Conservation (phyloP, 371 early-diverging fungal species). For the Mucor irregularis region DNA sequence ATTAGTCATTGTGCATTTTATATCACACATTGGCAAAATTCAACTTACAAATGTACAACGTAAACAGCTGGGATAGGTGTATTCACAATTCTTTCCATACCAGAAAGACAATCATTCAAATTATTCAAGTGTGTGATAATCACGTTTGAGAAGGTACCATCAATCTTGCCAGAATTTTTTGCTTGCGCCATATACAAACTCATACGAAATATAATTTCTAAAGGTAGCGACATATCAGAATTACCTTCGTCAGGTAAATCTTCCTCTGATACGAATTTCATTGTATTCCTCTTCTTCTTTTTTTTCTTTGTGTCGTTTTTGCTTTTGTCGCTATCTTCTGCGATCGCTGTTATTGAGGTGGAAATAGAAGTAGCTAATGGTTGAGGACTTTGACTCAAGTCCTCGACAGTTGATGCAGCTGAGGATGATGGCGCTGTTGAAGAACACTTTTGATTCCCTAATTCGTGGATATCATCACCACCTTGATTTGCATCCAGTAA, state of each 20-base stretch:
- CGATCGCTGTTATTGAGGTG: too few species aligned
- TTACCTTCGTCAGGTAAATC: constrained; percentile 42
- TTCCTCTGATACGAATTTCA: constrained; percentile 34
- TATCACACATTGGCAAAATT: not conserved
- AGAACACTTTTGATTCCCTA: constrained; percentile 12
- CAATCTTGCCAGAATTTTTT: constrained; percentile 45
- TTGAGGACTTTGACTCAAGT: not conserved
- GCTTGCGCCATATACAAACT: constrained; percentile 55
- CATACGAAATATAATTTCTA: constrained; percentile 61
- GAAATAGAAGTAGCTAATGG: not conserved
- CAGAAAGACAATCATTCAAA: constrained; percentile 66
- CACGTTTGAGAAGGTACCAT: constrained; percentile 47
- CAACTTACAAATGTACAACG: constrained; percentile 66
- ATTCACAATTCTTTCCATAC: constrained; percentile 74
- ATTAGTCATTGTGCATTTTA: not conserved
- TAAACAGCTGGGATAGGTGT: constrained; percentile 84
- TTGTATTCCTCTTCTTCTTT: constrained; percentile 4
- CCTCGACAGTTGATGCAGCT: constrained; percentile 3
- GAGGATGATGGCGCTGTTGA: constrained; percentile 10
- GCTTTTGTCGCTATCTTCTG: not conserved
- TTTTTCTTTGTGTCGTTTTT: not conserved
- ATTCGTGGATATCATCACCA: constrained; percentile 15
- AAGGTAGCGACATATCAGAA: constrained; percentile 58
- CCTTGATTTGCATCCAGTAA: constrained; percentile 18
- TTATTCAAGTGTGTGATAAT: constrained; percentile 52